Evolutionary conservation across 805 yeast species (phyloP), one percentile per base, ranked within the genome.

Genomic region (Yamadazyma sp.): DNA sequence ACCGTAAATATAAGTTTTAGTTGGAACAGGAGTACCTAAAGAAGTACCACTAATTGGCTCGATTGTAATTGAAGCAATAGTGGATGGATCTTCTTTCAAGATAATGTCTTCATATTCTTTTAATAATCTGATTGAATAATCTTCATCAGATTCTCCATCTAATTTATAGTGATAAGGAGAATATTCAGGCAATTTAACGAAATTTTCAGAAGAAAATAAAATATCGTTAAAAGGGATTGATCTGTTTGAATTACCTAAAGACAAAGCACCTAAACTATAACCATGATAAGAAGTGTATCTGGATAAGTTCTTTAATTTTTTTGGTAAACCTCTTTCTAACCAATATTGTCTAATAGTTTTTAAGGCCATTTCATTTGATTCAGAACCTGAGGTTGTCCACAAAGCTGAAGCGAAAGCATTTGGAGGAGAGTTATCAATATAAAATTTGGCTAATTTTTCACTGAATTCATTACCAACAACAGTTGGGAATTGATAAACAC

Each of bases 321-420:
- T 34, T 14, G 47, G 39, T 25, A 55, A 36, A n/a, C 55, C 54
- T 28, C 36, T 52, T 40, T 54, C 61, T 21, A 47, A 16, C 39
- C 43, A 48, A 36, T 56, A 55, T 36, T 55, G 61, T 35, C 53
- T 45, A 27, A 50, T 47, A 21, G 54, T 47, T 42, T 55, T 57
- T 40, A 56, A 31, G 8, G 58, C 55, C 40, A 51, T 49, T 33
- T 57, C 61, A 34, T 55, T 57, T 12, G 59, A 45, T 38, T 57
- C 62, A 18, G 59, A 52, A 9, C 62, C 62, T 4, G 60, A 57
- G 11, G 51, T 43, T n/a, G 52, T 64, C 54, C 65, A 67, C 21
- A 65, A 52, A 4, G 71, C 74, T 32, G 64, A 51, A 28, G 57
- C 61, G 47, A 70, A 69, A 6, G 70, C 62, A 11, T 65, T 69